Evolutionary conservation across 2,329 filamentous ascomycete species (phyloP).

Genomic region (Apiospora kogelbergensis): DNA sequence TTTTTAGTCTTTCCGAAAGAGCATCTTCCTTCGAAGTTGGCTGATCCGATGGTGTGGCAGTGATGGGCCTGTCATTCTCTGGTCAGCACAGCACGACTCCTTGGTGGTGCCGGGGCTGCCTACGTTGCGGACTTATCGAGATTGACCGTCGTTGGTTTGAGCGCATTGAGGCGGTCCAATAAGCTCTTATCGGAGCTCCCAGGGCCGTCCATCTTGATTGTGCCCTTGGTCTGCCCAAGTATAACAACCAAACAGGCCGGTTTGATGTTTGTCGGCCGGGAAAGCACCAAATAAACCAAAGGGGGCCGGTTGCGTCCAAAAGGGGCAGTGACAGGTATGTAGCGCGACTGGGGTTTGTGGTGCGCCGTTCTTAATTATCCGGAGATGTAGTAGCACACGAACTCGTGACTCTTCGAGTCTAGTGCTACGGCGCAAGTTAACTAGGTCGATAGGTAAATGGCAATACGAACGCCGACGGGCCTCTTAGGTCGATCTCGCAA

Average conservation of each 20-base stretch:
- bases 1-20: conserved; percentile 51
- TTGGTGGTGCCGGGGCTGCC: conserved; percentile 22
- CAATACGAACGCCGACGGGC: background rate
- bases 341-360: background rate
- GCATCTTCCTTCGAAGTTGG: conserved; percentile 49
- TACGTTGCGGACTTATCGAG: conserved; percentile 41
- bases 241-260: background rate
- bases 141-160: conserved; percentile 41
- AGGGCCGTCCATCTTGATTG: conserved; percentile 20
- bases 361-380: background rate
- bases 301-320: background rate
- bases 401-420: too few species aligned
- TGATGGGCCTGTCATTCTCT: conserved; percentile 22
- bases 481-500: background rate
- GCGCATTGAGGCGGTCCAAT: conserved; percentile 54
- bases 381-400: background rate
- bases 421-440: background rate
- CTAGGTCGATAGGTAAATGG: background rate
- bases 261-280: background rate
- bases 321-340: background rate
- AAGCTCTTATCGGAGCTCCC: conserved; percentile 43
- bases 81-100: background rate
- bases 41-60: conserved; percentile 42
- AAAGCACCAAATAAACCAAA: background rate
- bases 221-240: background rate